Evolutionary conservation across 192 early-diverging fungal genomes (phyloP), one percentile per base, ranked within the genome.

Genomic region (Coemansia sp.): DNA sequence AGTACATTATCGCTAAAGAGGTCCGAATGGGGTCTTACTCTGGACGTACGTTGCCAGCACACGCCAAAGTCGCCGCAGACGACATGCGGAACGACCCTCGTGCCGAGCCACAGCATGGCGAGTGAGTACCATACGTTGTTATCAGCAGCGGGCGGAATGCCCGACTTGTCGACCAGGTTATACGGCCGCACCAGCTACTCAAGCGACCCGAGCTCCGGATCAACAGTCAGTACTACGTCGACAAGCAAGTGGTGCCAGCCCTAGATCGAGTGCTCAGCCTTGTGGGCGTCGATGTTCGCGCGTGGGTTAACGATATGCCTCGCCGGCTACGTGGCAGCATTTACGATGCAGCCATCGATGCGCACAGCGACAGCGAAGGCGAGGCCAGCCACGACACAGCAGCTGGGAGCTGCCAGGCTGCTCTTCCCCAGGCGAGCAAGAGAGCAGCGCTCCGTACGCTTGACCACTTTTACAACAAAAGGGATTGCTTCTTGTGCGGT

Each of bases 1-100:
- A 98, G 55, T 90, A 95, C 71, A 91, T 95, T 59, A 93, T 97
- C 70, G 89, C 94, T 13, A 96, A 93, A 72, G 94, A 93, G 74
- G 93, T 96, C 21, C 89, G 89, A 28, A 73, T 95, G 63, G 90
- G 92, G 1, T 79, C 82, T 13, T 97, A 98, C 72, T 90, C 85
- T 47, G 84, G 74, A 2, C 77, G 75, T 10, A 85, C 82, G 6
- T 70, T 90, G 0, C 86, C 88, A 35, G 90, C 93, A 23, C 91
- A 93, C 7, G 94, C 90, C 11, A 70, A 88, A n/a, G 81, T 96
- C 32, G 84, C 89, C 55, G 80, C 70, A n/a, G 76, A 88, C 28
- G 80, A 75, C 35, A 94, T 96, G 88, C 72, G 82, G 40, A 44
- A 70, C 9, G 92, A 96, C 74, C 85, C 82, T n/a, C 76, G 91